These are phyloP conservation scores for Claviceps sp. DNA, from an alignment of 2,329 filamentous ascomycete genomes.

Conservation along the genomic window DNA sequence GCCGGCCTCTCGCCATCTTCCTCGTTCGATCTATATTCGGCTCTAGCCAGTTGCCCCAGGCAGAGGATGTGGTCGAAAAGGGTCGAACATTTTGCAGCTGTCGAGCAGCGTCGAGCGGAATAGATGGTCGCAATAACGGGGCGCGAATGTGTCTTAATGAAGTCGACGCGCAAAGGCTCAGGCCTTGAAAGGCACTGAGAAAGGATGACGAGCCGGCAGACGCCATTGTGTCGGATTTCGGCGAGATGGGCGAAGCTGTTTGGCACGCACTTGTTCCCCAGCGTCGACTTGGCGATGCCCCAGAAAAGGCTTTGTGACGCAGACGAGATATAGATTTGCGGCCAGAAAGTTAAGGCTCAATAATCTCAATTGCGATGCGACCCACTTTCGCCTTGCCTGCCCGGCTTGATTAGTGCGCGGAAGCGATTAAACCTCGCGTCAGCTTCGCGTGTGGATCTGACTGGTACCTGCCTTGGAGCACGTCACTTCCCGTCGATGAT, in stretches of 20 bases:
- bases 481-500: conserved; percentile 15
- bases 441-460: conserved; percentile 25
- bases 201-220: conserved; percentile 30
- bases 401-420: background rate
- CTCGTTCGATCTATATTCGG: conserved; percentile 63
- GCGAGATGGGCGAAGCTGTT: background rate
- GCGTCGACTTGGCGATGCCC: background rate
- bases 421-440: conserved; percentile 28
- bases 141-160: conserved; percentile 25
- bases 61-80: conserved; percentile 57
- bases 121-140: conserved; percentile 17
- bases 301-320: background rate
- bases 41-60: conserved; percentile 63
- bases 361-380: conserved; percentile 5
- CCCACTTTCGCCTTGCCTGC: no score
- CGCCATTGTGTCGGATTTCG: conserved; percentile 28
- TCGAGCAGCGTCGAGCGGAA: conserved; percentile 17
- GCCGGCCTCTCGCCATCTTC: conserved; percentile 84
- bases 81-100: conserved; percentile 39
- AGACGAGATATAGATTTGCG: conserved; percentile 1
- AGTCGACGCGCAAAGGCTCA: conserved; percentile 30
- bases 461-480: conserved; percentile 13
- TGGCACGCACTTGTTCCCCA: background rate
- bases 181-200: conserved; percentile 35
- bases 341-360: conserved; percentile 14